Conservation (phyloP, 2,329 filamentous ascomycete genomes). For the Talaromyces marneffei region DNA sequence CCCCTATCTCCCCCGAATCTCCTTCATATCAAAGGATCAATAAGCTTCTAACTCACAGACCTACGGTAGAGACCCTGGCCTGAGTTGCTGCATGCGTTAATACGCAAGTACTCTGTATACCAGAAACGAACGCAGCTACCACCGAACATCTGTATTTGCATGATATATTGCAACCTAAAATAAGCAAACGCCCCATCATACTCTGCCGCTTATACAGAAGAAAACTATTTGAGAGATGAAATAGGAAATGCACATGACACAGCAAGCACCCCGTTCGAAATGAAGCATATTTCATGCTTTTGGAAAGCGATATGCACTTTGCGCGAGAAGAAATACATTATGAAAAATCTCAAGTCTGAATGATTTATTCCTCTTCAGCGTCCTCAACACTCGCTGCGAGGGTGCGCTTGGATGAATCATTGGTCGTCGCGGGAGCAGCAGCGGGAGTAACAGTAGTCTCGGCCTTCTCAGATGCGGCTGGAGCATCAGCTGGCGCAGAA, state of each 20-base stretch:
- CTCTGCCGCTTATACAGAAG: neutral
- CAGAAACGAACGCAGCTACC: neutral
- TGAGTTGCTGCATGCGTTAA: no score
- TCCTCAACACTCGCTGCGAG: constrained; percentile 44
- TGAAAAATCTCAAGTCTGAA: neutral
- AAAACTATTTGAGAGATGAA: neutral
- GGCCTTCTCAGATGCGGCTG: constrained; percentile 10
- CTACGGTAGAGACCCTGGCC: no score
- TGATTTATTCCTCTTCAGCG: constrained; percentile 33
- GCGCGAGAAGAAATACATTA: neutral
- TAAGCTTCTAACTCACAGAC: neutral
- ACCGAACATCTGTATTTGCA: neutral
- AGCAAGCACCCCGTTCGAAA: neutral
- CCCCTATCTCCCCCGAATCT: neutral
- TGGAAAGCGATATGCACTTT: neutral
- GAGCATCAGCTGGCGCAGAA: constrained; percentile 4
- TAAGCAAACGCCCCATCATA: constrained; percentile 2
- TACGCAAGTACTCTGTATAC: no score
- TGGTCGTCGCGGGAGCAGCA: constrained; percentile 15
- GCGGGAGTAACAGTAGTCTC: constrained; percentile 27
- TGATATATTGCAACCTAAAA: neutral
- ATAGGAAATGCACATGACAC: neutral
- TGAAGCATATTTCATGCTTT: neutral
- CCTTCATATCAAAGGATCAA: neutral
- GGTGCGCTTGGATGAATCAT: constrained; percentile 28